Evolutionary conservation across 495 filamentous ascomycete species (phyloP).

Genomic region (Cenococcum geophilum): DNA sequence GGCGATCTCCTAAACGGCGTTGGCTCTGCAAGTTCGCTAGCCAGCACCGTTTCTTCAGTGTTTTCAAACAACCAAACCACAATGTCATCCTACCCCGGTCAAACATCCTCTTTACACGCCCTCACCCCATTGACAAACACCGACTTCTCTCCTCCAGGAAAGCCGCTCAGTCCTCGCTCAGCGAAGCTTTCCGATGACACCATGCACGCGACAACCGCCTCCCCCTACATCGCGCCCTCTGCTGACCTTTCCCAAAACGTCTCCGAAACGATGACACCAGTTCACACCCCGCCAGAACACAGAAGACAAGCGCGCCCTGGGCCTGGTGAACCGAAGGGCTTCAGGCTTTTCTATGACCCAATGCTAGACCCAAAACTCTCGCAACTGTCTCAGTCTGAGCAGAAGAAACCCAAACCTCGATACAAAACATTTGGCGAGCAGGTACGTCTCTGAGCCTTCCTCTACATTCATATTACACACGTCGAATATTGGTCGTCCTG

Average conservation of each 20-base stretch:
- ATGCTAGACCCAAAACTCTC: slow-evolving; percentile 56
- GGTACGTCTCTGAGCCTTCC: slow-evolving; percentile 18
- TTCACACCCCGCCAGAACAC: slow-evolving; percentile 46
- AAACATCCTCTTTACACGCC: slow-evolving; percentile 45
- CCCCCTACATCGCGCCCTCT: slow-evolving; percentile 21
- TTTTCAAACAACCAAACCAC: slow-evolving; percentile 47
- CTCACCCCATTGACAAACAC: slow-evolving; percentile 71
- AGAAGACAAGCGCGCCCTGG: slow-evolving; percentile 57
- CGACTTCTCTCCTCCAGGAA: slow-evolving; percentile 67
- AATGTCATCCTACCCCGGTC: slow-evolving; percentile 45
- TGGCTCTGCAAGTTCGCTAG: slow-evolving; percentile 61
- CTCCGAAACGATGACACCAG: slow-evolving; percentile 43
- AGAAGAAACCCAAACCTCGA: slow-evolving; percentile 39
- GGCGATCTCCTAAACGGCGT: slow-evolving; percentile 59
- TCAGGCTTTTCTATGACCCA: slow-evolving; percentile 69
- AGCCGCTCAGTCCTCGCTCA: slow-evolving; percentile 48
- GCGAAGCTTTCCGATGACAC: slow-evolving; percentile 37
- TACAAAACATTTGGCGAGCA: slow-evolving; percentile 63
- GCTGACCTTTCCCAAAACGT: slow-evolving; percentile 20
- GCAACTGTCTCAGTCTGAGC: slow-evolving; percentile 61
- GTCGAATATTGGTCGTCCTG: slow-evolving; percentile 30
- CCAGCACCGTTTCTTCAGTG: slow-evolving; percentile 58
- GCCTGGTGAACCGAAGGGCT: slow-evolving; percentile 58
- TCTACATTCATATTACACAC: slow-evolving; percentile 8
- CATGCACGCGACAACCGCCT: slow-evolving; percentile 24